Percentiles rank a stretch among this genome's conserved stretches.
These are phyloP conservation scores for Ceratocystis harringtonii DNA, from an alignment of 2,329 filamentous ascomycete genomes.

Conservation along the genomic window DNA sequence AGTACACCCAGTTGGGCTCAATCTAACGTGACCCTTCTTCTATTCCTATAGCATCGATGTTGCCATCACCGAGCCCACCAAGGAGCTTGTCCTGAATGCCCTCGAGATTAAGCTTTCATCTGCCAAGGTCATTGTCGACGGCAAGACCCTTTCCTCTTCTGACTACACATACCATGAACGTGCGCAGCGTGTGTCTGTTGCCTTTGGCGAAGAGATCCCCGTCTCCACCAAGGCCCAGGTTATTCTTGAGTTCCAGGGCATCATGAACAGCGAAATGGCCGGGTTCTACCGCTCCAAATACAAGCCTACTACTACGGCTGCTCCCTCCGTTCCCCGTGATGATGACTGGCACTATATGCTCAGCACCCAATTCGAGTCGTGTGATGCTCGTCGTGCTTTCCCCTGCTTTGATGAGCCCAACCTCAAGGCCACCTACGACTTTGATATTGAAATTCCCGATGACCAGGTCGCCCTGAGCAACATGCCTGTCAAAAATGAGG, in stretches of 20 bases:
- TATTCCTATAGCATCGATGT: slow-evolving; percentile 47
- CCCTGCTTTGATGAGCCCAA: slow-evolving; percentile 98
- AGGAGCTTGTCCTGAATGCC: slow-evolving; percentile 68
- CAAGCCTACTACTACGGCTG: slow-evolving; percentile 58
- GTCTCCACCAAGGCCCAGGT: slow-evolving; percentile 51
- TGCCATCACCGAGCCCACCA: slow-evolving; percentile 55
- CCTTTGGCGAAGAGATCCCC: slow-evolving; percentile 57
- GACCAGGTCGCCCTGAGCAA: slow-evolving; percentile 85
- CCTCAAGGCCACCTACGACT: slow-evolving; percentile 89
- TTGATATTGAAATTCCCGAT: slow-evolving; percentile 78
- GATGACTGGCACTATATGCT: slow-evolving; percentile 58
- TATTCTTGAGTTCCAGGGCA: slow-evolving; percentile 60
- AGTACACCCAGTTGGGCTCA: background rate
- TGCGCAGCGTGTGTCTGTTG: slow-evolving; percentile 67
- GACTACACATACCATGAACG: slow-evolving; percentile 67
- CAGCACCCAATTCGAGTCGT: slow-evolving; percentile 95
- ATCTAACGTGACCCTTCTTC: slow-evolving; percentile 11
- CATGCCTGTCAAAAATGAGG: slow-evolving; percentile 72
- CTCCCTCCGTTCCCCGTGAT: slow-evolving; percentile 63
- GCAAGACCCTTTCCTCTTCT: slow-evolving; percentile 30
- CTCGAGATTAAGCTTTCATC: slow-evolving; percentile 65
- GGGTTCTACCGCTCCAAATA: slow-evolving; percentile 93
- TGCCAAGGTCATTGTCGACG: slow-evolving; percentile 39
- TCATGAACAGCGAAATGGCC: slow-evolving; percentile 79
- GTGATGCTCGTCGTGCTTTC: slow-evolving; percentile 86